Base-by-base conservation (phyloP, 2,329 filamentous ascomycete species). In the Parastagonospora nodorum region DNA sequence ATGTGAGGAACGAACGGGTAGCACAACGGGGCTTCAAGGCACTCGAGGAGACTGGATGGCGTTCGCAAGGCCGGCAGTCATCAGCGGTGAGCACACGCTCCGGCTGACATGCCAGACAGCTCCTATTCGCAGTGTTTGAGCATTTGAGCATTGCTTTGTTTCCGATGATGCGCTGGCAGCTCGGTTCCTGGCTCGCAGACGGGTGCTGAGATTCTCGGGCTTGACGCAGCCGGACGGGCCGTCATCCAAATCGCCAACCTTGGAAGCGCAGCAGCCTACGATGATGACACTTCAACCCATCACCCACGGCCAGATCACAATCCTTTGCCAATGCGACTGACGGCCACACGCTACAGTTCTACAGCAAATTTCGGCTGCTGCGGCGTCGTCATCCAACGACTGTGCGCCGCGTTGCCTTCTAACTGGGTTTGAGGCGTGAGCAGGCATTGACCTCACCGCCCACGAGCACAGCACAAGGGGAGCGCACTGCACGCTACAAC, bases 381-480 rank as follows among this genome's bases (percentile, higher is more conserved):
- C 54, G 53, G 55, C 54, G 57, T 57, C 48, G 62, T 61, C 19
- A 24, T 24, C 69, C 69, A 70, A 67, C 68, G 57, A 60, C 57
- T 51, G 62, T 56, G 43, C 55, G 69, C 66, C 67, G 66, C 63
- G 67, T 67, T 49, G 51, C 50, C 42, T 50, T 55, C 55, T 55
- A 58, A 53, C 19, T 24, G 19, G 19, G 19, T 24, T 24, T 24
- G 19, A 24, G 19, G 19, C 19, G 19, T 24, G 19, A 24, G 19
- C 19, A 24, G 19, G 19, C 19, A 24, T 24, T 24, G 19, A 24
- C 19, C 19, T 24, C 19, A 24, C 19, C 55, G 29, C 50, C 51
- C 52, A 50, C 47, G 45, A 50, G 33, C 33, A 49, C 53, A 52
- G 41, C 45, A 11, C 40, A 31, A 28, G 51, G 19, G 19, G 19